These are phyloP conservation scores for Aspergillus fumigatus DNA, from an alignment of 2,329 filamentous ascomycete species.

Conservation along the genomic window DNA sequence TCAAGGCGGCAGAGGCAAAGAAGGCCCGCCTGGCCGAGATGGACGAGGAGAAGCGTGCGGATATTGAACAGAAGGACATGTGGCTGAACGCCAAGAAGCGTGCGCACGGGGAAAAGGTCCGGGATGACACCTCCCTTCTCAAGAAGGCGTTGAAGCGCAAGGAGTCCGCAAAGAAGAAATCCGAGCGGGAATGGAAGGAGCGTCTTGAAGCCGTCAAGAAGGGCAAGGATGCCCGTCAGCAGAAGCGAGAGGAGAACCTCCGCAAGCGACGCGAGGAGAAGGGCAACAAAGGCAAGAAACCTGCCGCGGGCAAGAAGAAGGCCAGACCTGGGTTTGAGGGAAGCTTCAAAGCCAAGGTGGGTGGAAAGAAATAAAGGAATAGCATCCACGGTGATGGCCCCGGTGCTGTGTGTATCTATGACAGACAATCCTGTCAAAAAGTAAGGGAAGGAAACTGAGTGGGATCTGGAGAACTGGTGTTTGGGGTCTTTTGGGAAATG, in stretches of 20 bases:
- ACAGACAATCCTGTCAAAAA: neutral
- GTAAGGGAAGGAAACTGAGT: constrained; percentile 8
- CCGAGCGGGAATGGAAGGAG: constrained; percentile 80
- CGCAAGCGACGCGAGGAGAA: constrained; percentile 71
- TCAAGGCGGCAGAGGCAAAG: constrained; percentile 83
- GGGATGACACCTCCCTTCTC: constrained; percentile 77
- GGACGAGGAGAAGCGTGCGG: constrained; percentile 73
- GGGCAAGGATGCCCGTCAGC: constrained; percentile 71
- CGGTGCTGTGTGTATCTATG: neutral
- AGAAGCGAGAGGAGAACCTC: constrained; percentile 77
- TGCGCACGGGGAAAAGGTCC: constrained; percentile 82
- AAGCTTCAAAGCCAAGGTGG: constrained; percentile 57
- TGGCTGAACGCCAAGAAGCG: constrained; percentile 90
- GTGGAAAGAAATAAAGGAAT: constrained; percentile 37
- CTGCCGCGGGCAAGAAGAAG: constrained; percentile 42
- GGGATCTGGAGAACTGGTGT: constrained; percentile 14
- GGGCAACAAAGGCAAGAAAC: constrained; percentile 50
- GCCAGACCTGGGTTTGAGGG: constrained; percentile 67
- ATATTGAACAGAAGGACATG: constrained; percentile 87
- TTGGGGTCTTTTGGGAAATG: constrained; percentile 12
- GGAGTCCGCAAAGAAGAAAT: constrained; percentile 84
- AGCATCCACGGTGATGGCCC: neutral
- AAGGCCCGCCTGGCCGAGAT: constrained; percentile 71
- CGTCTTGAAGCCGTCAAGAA: constrained; percentile 68
- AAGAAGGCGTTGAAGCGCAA: constrained; percentile 96